A percentile compares a stretch with the other conserved stretches of the same genome.
Evolutionary conservation across 2,329 filamentous ascomycete species (phyloP).

Genomic region (Bipolaris zeicola): DNA sequence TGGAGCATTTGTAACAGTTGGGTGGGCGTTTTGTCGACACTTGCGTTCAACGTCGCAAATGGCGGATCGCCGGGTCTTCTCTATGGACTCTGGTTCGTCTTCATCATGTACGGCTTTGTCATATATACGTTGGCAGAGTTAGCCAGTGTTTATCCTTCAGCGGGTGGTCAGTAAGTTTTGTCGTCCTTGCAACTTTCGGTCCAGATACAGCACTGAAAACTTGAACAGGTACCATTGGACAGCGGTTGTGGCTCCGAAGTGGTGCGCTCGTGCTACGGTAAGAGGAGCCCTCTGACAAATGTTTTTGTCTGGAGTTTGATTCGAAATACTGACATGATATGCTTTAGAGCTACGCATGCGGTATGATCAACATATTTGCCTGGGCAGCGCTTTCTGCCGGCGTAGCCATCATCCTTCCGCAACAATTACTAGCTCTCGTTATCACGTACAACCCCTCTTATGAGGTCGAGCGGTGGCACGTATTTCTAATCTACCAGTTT

Average conservation of each 20-base stretch:
- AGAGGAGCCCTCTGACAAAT: neutral
- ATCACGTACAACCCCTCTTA: neutral
- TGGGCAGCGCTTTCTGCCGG: neutral
- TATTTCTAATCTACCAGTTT: neutral
- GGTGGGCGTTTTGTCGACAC: neutral
- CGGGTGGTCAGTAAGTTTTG: neutral
- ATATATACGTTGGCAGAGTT: neutral
- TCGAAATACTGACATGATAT: neutral
- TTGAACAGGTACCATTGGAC: neutral
- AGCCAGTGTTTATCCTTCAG: neutral
- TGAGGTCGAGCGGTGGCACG: neutral
- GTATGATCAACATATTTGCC: conserved; percentile 1
- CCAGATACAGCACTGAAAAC: neutral
- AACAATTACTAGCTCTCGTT: neutral
- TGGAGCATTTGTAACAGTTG: conserved; percentile 1
- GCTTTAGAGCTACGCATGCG: neutral
- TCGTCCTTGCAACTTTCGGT: neutral
- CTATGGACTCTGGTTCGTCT: neutral
- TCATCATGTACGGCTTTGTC: neutral
- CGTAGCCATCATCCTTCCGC: neutral
- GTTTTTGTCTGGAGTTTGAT: neutral
- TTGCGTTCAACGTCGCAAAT: neutral
- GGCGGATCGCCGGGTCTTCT: neutral
- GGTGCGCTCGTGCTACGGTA: neutral
- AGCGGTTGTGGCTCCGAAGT: neutral